Evolutionary conservation across 805 yeast species (phyloP), one percentile per base, ranked within the genome.

Genomic region (Monosporozyma yasuniensis): DNA sequence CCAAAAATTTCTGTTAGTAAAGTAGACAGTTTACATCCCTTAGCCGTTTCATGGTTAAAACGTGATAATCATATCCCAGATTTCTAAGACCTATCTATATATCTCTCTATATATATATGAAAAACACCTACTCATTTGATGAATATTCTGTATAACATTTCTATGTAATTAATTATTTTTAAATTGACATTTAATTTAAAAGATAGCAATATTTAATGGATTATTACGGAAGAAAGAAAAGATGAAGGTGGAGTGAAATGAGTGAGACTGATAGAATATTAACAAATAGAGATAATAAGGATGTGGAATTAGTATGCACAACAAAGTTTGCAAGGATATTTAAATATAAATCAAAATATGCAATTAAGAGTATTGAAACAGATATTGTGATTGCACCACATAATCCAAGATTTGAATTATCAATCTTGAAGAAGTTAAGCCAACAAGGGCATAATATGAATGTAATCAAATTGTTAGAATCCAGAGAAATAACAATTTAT

Each of bases 21-120:
- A 49, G 66, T 77, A 38, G 61, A 76, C 44, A 77, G 84, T 41
- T 66, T 86, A 35, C 88, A 86, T 62, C 95, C 95, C 3, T 65
- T 86, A 47, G 90, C 89, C 0, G 66, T 83, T 51, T 68, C 73
- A 37, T 86, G 95, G 95, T 68, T 86, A 12, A 47, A 49, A 16
- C 44, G 48, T 8, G 65, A 62, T 42, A 54, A 52, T 22, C 21
- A 54, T 23, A 54, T 53, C 16, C 42, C 21, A 21, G 25, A 21
- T 2, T 10, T 38, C 3, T 38, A 38, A 14, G n/a, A n/a, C n/a
- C n/a, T n/a, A n/a, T n/a, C n/a, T n/a, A n/a, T 30, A 10, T 30
- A 30, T 10, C 34, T 37, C 16, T 37, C 16, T 37, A 37, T 34
- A 34, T 34, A 34, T 34, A 34, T 38, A 38, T 11, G n/a, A n/a